Evolutionary conservation across 371 early-diverging fungal genomes (phyloP), one percentile per base, ranked within the genome.

Genomic region (Thermomucor indicae-seudaticae): DNA sequence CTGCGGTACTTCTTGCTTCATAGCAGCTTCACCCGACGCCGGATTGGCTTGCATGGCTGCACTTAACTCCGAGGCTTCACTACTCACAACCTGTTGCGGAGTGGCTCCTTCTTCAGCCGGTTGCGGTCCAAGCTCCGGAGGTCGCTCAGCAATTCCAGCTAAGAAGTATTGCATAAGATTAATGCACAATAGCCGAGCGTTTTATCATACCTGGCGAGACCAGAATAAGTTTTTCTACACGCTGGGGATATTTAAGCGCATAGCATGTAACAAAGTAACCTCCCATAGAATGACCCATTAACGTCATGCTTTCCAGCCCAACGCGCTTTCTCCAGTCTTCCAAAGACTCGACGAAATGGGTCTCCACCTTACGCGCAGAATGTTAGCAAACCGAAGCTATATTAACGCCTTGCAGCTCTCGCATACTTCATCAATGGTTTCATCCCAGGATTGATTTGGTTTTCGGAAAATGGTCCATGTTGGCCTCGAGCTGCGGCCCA

Each of bases 201-300:
- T 56, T 35, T 8, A 55, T 28, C 27, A 54, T 81, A 64, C 76
- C 88, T 37, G 98, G 98, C 22, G 92, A 92, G 4, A 91, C 85
- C 10, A 97, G 79, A 25, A 96, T 79, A 31, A 97, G 76, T 55
- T 89, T 88, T 49, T 91, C 89, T n/a, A 97, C 94, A 11, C 84
- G 79, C 37, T 88, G 69, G 2, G 96, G 94, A 57, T 95, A 88
- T 57, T 86, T 87, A 22, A 94, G 65, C 1, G 96, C 90, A 59
- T 97, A 97, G 10, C 83, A 80, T 0, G 88, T 58, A 2, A 89
- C 80, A 60, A 97, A 82, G 60, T 96, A 97, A 1, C 96, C 97
- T 25, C 92, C 92, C 20, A 93, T 64, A 19, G 88, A 88, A 60
- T 92, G 92, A 0, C 94, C 96, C 39, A 85, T 65, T 43, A 96